Percentiles rank a stretch among this genome's conserved stretches.
Conservation (phyloP, 345 rosid species). For the Brassica rapa region DNA sequence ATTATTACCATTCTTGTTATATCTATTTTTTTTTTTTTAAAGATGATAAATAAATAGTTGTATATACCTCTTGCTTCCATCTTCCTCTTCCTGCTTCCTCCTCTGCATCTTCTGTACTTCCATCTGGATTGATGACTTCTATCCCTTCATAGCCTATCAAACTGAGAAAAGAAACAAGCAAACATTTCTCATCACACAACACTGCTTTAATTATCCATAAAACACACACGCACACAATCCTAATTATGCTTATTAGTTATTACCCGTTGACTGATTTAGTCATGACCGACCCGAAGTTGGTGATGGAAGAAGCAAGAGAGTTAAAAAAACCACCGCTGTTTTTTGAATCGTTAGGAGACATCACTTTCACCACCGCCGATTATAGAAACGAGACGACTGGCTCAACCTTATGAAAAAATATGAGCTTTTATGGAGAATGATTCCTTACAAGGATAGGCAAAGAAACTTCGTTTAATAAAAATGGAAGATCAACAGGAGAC, state of each 20-base stretch:
- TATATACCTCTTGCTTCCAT: slow-evolving; percentile 78
- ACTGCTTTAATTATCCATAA: neutral
- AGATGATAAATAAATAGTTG: neutral
- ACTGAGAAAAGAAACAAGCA: slow-evolving; percentile 37
- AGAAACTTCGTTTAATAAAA: neutral
- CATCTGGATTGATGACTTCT: slow-evolving; percentile 90
- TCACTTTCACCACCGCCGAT: slow-evolving; percentile 29
- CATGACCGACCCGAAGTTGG: slow-evolving; percentile 70
- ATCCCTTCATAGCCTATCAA: slow-evolving; percentile 79
- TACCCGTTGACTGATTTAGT: slow-evolving; percentile 82
- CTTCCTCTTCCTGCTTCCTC: slow-evolving; percentile 89
- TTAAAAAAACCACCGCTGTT: slow-evolving; percentile 68
- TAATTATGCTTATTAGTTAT: neutral
- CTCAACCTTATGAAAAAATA: neutral
- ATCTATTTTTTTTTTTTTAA: neutral
- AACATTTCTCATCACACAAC: neutral
- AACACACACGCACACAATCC: neutral
- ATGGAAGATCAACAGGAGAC: slow-evolving; percentile 8
- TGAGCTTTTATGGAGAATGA: neutral
- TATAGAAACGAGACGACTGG: neutral
- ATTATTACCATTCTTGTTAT: neutral
- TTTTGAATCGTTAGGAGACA: slow-evolving; percentile 74
- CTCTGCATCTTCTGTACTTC: slow-evolving; percentile 87
- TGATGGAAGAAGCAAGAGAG: slow-evolving; percentile 64
- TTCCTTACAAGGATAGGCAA: neutral